Conservation (phyloP, 2,329 filamentous ascomycete species). For the Alternaria atra region DNA sequence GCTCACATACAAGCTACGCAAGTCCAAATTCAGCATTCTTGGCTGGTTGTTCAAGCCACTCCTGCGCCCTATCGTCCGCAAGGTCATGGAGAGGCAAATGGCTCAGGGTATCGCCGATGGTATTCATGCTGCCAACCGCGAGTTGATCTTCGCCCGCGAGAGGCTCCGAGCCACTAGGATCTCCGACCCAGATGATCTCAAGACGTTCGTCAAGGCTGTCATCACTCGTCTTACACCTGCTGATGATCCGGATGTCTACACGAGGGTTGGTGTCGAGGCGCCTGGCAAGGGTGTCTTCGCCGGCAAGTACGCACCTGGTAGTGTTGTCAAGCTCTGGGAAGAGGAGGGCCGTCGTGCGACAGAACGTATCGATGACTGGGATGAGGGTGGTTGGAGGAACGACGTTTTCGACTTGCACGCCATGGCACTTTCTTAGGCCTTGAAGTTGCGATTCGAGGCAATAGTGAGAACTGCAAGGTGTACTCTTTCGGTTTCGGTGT, state of each 20-base stretch:
- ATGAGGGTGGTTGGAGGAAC: constrained; percentile 80
- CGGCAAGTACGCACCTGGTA: constrained; percentile 87
- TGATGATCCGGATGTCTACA: constrained; percentile 79
- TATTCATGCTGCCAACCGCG: constrained; percentile 79
- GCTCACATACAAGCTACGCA: constrained; percentile 78
- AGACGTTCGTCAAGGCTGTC: constrained; percentile 84
- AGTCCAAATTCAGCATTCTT: constrained; percentile 78
- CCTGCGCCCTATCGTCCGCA: constrained; percentile 80
- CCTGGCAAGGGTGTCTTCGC: constrained; percentile 74
- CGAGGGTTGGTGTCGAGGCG: constrained; percentile 73
- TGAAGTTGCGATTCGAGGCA: no score
- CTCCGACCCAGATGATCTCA: constrained; percentile 78
- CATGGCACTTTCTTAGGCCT: constrained; percentile 33
- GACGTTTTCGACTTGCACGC: constrained; percentile 73
- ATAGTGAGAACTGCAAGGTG: no score
- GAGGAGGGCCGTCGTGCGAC: constrained; percentile 75
- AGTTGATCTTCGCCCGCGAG: constrained; percentile 86
- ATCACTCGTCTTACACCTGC: constrained; percentile 76
- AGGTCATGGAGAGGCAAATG: constrained; percentile 80
- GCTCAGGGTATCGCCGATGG: constrained; percentile 74
- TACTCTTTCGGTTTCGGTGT: background rate
- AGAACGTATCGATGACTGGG: constrained; percentile 78
- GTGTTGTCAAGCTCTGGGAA: constrained; percentile 88
- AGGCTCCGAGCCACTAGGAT: constrained; percentile 86
- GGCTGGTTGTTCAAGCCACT: constrained; percentile 87